Evolutionary conservation across 176 grass and related monocot genomes (phyloP), one percentile per base, ranked within the genome.

Genomic region (Thalia dealbata): DNA sequence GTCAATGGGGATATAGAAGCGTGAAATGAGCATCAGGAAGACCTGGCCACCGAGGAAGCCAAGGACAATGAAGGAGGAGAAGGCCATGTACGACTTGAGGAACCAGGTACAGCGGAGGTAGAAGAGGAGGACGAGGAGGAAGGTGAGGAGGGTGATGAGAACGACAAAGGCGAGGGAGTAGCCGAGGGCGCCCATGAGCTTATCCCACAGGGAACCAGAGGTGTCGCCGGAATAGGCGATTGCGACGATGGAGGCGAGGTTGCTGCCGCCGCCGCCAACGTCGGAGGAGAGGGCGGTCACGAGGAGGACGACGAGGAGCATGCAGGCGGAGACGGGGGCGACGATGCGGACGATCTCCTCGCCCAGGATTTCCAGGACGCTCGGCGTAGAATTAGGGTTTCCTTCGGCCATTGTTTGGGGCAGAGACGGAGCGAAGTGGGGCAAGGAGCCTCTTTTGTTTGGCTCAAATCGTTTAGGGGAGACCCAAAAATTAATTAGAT

Each of bases 261-360:
- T 61, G 64, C 80, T 1, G n/a, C 42, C 61, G 72, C 82, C 22
- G 22, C 38, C 73, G 65, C 61, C 52, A n/a, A n/a, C n/a, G 46
- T 80, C 55, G 61, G 81, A 86, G 60, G 86, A 78, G 65, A 96
- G 89, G 62, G 78, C 77, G 69, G 86, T 87, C 75, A 96, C 89
- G 52, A 96, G 92, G 75, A 96, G 82, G 29, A 96, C 92, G 60
- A 96, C 89, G 38, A 96, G 87, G 75, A 96, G 70, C 92, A 96
- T 96, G 77, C 89, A 96, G 75, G 81, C 78, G 74, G 92, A 96
- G 29, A 96, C 92, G 0, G 92, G 92, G 70, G 73, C 81, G 52
- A 96, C 80, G 86, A 96, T 96, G 52, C 92, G 92, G 64, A 86
- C 81, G 51, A 96, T 73, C 66, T 88, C 89, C 80, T 89, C 87